A percentile compares a stretch with the other conserved stretches of the same genome.
Evolutionary conservation across 1,284 basidiomycete species (phyloP).

Genomic region (Sanghuangporus sanghuang): DNA sequence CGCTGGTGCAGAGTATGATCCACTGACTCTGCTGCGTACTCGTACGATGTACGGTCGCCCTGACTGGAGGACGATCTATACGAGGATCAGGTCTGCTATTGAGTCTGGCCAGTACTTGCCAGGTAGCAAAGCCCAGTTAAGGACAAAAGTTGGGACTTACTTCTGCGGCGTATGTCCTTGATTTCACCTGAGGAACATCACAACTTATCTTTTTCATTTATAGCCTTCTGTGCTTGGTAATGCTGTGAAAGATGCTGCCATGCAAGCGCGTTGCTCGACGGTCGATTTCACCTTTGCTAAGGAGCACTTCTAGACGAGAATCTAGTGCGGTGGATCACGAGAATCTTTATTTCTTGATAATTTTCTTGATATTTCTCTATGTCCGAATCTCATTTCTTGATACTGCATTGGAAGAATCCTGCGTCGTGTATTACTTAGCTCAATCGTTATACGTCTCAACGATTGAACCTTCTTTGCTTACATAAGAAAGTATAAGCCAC

Average conservation of each 20-base stretch:
- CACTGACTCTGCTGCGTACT: conserved; percentile 77
- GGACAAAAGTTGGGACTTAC: conserved; percentile 79
- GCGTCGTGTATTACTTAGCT: conserved; percentile 5
- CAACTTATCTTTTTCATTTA: background rate
- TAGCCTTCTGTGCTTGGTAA: conserved; percentile 63
- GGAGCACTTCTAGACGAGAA: conserved; percentile 30
- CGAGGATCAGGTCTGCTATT: conserved; percentile 65
- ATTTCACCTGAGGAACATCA: conserved; percentile 6
- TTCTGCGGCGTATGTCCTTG: conserved; percentile 59
- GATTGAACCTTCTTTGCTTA: background rate
- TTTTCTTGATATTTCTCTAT: background rate
- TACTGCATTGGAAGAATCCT: background rate
- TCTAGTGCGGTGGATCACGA: background rate
- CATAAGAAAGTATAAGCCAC: background rate
- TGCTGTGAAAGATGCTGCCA: conserved; percentile 64
- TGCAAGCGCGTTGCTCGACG: conserved; percentile 45
- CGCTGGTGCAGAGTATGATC: conserved; percentile 76
- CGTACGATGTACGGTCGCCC: conserved; percentile 87
- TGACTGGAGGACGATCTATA: conserved; percentile 78
- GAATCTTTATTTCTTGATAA: background rate
- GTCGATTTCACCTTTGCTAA: conserved; percentile 81
- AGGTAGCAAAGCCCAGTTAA: conserved; percentile 69
- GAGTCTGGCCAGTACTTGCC: conserved; percentile 76
- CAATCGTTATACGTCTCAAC: background rate
- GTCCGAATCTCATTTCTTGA: background rate